Evolutionary conservation across 73 alveolate species (phyloP), one percentile per base, ranked within the genome.

Genomic region (Tetrahymena malaccensis): DNA sequence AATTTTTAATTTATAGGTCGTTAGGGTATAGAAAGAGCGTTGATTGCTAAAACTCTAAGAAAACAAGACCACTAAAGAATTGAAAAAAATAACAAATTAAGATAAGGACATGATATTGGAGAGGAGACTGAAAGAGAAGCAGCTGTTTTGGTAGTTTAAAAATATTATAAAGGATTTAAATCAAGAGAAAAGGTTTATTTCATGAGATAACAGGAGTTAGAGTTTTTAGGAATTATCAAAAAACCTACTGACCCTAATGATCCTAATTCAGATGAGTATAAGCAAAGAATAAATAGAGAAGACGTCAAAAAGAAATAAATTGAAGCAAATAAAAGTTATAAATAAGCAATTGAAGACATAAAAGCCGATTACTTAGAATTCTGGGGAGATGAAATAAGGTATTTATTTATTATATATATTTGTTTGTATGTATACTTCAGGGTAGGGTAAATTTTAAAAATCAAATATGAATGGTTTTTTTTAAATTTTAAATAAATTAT

Each of bases 101-200:
- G 95, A 44, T 98, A 96, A 93, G 99, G 99, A 22, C 94, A 94
- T 40, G 98, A 97, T 93, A 96, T 95, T 12, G 96, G 96, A 43
- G 98, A 96, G 56, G 99, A 98, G 44, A 89, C 97, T 35, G 94
- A 98, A 35, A 98, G 98, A 50, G 97, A 96, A 55, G 98, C 85
- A 10, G 98, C 98, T 40, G 95, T 98, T 11, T 85, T 96, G 7
- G 57, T 93, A 55, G 95, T 98, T 37, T 97, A 98, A 93, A 98
- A 96, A 95, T 84, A 96, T 10, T 94, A 96, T 93, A 96, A 98
- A 95, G 99, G 99, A 25, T 98, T 98, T 94, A 94, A 97, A 17
- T 98, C 99, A 27, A 93, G 99, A 43, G 98, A 97, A 96, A 70
- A 94, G 35, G 97, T 98, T 5, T 98, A 97, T 93, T 97, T 96